Evolutionary conservation across 148 eudicot genomes (phyloP).

Genomic region (Camellia granthamiana): DNA sequence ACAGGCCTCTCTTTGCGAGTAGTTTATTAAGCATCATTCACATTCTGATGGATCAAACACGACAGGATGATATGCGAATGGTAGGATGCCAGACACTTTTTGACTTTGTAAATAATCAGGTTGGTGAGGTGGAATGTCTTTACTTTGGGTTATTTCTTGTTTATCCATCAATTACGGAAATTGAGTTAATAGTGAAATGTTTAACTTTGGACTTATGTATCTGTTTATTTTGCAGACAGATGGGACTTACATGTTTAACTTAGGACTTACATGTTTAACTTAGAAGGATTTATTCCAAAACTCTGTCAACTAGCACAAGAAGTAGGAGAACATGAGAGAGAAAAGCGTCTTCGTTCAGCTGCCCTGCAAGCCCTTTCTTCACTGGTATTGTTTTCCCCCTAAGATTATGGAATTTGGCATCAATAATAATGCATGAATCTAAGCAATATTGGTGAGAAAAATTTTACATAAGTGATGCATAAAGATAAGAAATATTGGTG

Average conservation of each 20-base stretch:
- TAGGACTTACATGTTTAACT: slow-evolving; percentile 76
- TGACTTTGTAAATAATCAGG: slow-evolving; percentile 26
- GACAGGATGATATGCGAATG: too few relatives aligned
- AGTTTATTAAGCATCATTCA: too few relatives aligned
- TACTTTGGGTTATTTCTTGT: background rate
- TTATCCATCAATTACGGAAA: background rate
- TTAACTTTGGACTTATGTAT: slow-evolving; percentile 11
- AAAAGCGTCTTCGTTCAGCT: too few relatives aligned
- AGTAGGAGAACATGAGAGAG: too few relatives aligned
- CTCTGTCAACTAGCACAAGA: too few relatives aligned
- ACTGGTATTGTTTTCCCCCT: slow-evolving; percentile 48
- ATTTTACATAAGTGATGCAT: too few relatives aligned
- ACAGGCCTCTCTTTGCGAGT: too few relatives aligned
- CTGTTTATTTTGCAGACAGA: slow-evolving; percentile 61
- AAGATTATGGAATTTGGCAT: slow-evolving; percentile 1
- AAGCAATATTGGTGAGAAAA: background rate
- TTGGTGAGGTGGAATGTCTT: slow-evolving; percentile 1
- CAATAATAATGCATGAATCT: background rate
- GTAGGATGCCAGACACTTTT: too few relatives aligned
- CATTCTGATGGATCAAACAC: too few relatives aligned
- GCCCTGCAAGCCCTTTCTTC: slow-evolving; percentile 85
- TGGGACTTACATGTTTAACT: slow-evolving; percentile 77
- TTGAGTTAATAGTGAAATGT: background rate
- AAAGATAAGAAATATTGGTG: background rate
- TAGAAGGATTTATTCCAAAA: slow-evolving; percentile 72